Percentiles rank a stretch among this genome's conserved stretches.
phyloP scores from a whole-genome alignment of 352 stramenopile species.

The Phytophthora melonis region DNA sequence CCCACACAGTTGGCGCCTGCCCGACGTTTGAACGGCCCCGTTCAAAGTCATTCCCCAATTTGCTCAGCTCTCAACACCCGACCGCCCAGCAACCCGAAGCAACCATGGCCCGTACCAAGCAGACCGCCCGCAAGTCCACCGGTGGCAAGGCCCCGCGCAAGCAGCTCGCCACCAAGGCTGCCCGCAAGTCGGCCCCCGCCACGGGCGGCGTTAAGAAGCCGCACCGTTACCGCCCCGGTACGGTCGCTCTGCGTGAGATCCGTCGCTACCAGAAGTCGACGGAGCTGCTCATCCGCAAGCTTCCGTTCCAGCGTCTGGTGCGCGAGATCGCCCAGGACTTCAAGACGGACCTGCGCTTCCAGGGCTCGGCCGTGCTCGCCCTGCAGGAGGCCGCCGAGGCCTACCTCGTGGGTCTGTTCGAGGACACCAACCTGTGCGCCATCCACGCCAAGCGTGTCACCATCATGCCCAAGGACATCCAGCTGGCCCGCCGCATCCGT shows the following conservation, averaged over 20 bases:
- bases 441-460: constrained; percentile 97
- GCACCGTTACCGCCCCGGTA: constrained; percentile 85
- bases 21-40: neutral
- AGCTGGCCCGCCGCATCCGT: constrained; percentile 93
- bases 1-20: neutral
- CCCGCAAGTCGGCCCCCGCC: constrained; percentile 92
- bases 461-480: constrained; percentile 98
- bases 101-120: constrained; percentile 96
- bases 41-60: constrained; percentile 61
- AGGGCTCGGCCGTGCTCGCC: constrained; percentile 93
- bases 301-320: constrained; percentile 97
- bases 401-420: constrained; percentile 95
- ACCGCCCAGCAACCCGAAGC: constrained; percentile 30
- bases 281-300: constrained; percentile 95
- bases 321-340: constrained; percentile 97
- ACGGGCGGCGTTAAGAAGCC: constrained; percentile 95
- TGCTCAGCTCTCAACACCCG: constrained; percentile 51
- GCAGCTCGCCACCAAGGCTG: constrained; percentile 94
- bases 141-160: constrained; percentile 95
- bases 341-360: constrained; percentile 97
- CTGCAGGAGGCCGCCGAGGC: constrained; percentile 94
- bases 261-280: constrained; percentile 96
- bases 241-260: constrained; percentile 97
- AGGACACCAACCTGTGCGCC: constrained; percentile 96
- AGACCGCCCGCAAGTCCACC: constrained; percentile 96